These are phyloP conservation scores for Escallonia herrerae DNA, from an alignment of 129 eudicot genomes.

Conservation along the genomic window DNA sequence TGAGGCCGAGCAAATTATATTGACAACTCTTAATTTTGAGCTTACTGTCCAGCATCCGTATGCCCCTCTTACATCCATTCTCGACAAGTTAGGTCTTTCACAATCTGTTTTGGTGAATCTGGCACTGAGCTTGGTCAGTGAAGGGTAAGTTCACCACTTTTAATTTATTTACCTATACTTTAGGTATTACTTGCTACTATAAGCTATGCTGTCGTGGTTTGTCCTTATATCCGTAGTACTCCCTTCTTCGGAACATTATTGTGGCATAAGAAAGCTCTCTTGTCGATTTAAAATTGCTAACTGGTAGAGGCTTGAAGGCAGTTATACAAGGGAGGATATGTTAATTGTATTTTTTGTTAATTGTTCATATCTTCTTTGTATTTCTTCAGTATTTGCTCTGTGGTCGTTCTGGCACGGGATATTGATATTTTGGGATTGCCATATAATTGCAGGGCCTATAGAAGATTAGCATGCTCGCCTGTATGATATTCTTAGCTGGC, in stretches of 20 bases:
- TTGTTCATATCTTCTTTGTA: constrained; percentile 6
- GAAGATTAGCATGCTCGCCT: constrained; percentile 92
- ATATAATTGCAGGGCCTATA: constrained; percentile 95
- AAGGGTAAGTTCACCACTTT: constrained; percentile 59
- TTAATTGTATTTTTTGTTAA: constrained; percentile 3
- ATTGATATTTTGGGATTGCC: constrained; percentile 91
- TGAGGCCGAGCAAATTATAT: constrained; percentile 80
- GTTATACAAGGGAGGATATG: constrained; percentile 14
- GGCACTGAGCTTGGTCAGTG: constrained; percentile 83
- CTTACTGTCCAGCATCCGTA: constrained; percentile 92
- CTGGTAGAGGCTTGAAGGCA: constrained; percentile 2
- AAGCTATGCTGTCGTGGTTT: constrained; percentile 1
- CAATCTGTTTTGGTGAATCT: constrained; percentile 64
- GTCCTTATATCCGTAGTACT: neutral
- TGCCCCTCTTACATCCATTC: constrained; percentile 70
- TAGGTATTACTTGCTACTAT: neutral
- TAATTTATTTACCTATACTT: no score
- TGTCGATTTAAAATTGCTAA: neutral
- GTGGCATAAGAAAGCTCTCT: neutral
- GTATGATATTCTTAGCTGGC: constrained; percentile 96
- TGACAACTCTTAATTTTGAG: constrained; percentile 90
- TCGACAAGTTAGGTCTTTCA: constrained; percentile 79
- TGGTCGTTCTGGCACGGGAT: constrained; percentile 32
- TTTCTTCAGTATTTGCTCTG: constrained; percentile 18
- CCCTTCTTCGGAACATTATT: neutral